A percentile compares a stretch with the other conserved stretches of the same genome.
Conservation (phyloP, 208 protist genomes). For the Naegleria lovaniensis region DNA sequence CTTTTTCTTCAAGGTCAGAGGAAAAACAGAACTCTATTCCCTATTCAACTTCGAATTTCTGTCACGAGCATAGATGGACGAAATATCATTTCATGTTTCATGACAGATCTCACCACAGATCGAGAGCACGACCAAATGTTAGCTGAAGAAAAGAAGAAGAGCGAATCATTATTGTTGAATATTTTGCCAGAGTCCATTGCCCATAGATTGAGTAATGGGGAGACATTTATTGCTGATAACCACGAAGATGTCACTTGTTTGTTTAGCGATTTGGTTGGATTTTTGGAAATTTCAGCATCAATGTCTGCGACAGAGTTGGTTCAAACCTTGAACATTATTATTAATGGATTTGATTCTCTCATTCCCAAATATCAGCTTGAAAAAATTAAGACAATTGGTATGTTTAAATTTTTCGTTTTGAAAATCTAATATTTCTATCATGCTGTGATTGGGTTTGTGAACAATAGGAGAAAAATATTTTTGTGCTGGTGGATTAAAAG, state of each 20-base stretch:
- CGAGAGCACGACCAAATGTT: neutral
- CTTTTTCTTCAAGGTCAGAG: neutral
- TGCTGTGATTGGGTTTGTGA: too few species aligned
- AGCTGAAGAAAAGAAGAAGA: slow-evolving; percentile 12
- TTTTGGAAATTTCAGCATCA: neutral
- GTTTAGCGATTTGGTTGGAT: slow-evolving; percentile 33
- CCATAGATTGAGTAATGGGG: neutral
- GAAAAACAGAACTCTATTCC: neutral
- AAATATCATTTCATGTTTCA: neutral
- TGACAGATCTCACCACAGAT: neutral
- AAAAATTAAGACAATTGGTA: slow-evolving; percentile 32
- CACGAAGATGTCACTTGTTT: slow-evolving; percentile 28
- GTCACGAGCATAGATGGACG: neutral
- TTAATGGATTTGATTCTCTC: slow-evolving; percentile 20
- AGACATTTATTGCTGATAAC: slow-evolving; percentile 27
- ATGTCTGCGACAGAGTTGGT: slow-evolving; percentile 23
- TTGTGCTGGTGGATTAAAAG: neutral
- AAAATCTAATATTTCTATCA: too few species aligned
- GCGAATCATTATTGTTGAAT: slow-evolving; percentile 34
- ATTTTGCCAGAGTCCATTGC: slow-evolving; percentile 29
- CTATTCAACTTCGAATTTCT: neutral
- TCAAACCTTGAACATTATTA: slow-evolving; percentile 19
- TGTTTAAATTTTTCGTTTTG: too few species aligned
- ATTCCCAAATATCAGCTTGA: neutral
- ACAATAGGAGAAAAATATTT: slow-evolving; percentile 10